Conservation (phyloP, 2,329 filamentous ascomycete genomes). For the Tolypocladium nubicola region DNA sequence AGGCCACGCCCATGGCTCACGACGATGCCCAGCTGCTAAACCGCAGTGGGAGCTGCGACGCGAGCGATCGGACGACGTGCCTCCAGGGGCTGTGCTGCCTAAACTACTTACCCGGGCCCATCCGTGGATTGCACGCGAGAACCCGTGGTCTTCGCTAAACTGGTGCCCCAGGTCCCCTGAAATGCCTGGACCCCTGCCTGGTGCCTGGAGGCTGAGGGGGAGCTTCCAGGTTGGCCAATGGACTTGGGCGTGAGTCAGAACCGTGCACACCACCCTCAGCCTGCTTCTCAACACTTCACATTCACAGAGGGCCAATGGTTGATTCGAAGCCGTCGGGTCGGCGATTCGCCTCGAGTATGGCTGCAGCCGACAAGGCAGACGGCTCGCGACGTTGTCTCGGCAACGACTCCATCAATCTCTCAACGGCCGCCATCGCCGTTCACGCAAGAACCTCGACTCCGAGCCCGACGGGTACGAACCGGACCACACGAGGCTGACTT, state of each 20-base stretch:
- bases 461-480: neutral
- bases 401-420: neutral
- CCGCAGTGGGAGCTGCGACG: neutral
- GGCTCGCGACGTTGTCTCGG: neutral
- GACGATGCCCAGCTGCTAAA: neutral
- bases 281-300: neutral
- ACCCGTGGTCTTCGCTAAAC: neutral
- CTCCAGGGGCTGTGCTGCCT: slow-evolving; percentile 6
- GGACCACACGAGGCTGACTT: neutral
- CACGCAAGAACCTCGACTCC: neutral
- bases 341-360: neutral
- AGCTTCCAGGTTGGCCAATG: neutral
- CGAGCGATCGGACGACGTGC: slow-evolving; percentile 3
- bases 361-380: neutral
- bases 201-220: neutral
- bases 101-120: neutral
- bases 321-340: neutral
- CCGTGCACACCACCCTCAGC: neutral
- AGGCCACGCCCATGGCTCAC: no score
- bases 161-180: neutral
- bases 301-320: neutral
- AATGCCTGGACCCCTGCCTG: neutral
- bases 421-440: neutral
- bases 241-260: neutral
- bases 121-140: neutral